Base-by-base conservation (phyloP, 2,329 filamentous ascomycete species). In the Domatiomyces catenatus region DNA sequence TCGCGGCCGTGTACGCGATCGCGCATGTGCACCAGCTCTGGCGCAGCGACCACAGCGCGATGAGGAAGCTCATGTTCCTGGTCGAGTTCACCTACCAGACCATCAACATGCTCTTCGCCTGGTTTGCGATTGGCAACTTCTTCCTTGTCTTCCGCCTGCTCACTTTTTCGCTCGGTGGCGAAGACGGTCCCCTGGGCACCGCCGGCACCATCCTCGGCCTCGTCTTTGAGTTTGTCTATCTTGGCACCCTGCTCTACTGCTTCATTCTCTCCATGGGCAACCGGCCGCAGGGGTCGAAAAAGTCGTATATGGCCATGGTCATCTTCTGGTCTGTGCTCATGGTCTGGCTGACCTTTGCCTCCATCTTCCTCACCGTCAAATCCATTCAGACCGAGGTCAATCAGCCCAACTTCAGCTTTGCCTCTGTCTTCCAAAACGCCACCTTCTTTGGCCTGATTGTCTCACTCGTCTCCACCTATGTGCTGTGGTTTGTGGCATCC, bases 41-140 rank as follows among this genome's bases (percentile, higher is more conserved):
- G 77, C 81, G 92, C 52, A 94, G 87, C 56, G 84, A 89, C 62
- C 92, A 98, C 67, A 90, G 84, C 22, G 75, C 89, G 61, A 63
- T 94, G 43, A 80, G 92, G 59, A 95, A 96, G 67, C 71, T 90
- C 53, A 86, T 86, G 75, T 86, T 98, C 67, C 77, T 94, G 61
- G 68, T 96, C 58, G 92, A 98, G 65, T 96, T 95, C 66, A 72
- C 84, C 58, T 98, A 95, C 71, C 89, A 95, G 68, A 92, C 87
- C 1, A 76, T 82, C 68, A 94, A 86, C 74, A 95, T 96, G 86
- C 77, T 98, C 63, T 98, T 96, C 66, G 89, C 92, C 49, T 98
- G 92, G 92, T 96, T 98, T 64, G 87, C 84, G 61, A 92, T 96
- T 63, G 80, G 92, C 63, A 98, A 98, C 71, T 98, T 98, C 76